These are phyloP conservation scores for Cordyceps javanica DNA, from an alignment of 2,329 filamentous ascomycete genomes.

Conservation along the genomic window DNA sequence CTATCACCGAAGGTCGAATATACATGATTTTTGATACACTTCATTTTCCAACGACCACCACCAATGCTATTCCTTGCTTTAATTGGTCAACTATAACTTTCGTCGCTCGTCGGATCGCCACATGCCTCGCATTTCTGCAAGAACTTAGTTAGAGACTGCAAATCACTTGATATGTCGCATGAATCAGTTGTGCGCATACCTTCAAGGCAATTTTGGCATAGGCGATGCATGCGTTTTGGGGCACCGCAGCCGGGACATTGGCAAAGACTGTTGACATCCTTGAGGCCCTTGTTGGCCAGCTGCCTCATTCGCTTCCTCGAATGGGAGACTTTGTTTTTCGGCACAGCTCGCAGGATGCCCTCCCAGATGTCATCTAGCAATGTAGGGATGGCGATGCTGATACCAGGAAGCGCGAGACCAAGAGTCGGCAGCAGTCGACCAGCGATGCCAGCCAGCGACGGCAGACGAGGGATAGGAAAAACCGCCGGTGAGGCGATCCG, in stretches of 20 bases:
- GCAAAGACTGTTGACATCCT: constrained; percentile 83
- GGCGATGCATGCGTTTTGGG: constrained; percentile 77
- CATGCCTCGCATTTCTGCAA: constrained; percentile 40
- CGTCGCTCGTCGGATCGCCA: constrained; percentile 24
- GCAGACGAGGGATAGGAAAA: constrained; percentile 36
- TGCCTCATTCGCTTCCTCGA: constrained; percentile 90
- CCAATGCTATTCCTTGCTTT: background rate
- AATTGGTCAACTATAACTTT: background rate
- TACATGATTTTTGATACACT: constrained; percentile 25
- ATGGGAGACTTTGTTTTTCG: constrained; percentile 98
- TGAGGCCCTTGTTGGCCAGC: constrained; percentile 90
- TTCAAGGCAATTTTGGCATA: constrained; percentile 82
- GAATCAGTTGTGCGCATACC: constrained; percentile 50
- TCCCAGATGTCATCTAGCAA: constrained; percentile 87
- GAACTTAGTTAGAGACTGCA: constrained; percentile 11
- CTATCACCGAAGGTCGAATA: constrained; percentile 22
- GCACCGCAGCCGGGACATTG: constrained; percentile 85
- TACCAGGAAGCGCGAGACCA: constrained; percentile 52
- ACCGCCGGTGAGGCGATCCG: constrained; percentile 40
- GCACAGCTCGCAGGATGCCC: constrained; percentile 82
- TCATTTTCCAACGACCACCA: background rate
- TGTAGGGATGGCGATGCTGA: constrained; percentile 49
- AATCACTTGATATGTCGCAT: too few relatives aligned
- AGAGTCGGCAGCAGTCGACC: constrained; percentile 47
- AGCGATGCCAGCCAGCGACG: constrained; percentile 36